Conservation (phyloP, 495 filamentous ascomycete species). For the Aspergillus egyptiacus region DNA sequence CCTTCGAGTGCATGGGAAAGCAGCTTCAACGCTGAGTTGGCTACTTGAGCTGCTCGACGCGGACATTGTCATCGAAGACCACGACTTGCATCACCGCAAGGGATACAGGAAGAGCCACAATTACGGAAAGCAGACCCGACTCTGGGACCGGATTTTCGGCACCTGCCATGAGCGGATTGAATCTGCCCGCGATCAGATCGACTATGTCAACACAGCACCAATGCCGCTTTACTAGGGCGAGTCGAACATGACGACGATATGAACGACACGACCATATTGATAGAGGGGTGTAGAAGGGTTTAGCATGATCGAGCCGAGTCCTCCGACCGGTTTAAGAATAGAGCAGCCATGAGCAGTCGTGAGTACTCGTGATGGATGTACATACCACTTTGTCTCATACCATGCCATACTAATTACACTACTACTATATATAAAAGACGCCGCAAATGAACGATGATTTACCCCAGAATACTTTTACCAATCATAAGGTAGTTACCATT, state of each 20-base stretch:
- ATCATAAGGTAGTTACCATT: no score
- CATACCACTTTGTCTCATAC: no score
- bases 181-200: constrained; percentile 28
- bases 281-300: no score
- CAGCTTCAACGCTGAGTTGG: constrained; percentile 33
- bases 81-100: constrained; percentile 41
- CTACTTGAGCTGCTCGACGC: constrained; percentile 27
- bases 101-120: constrained; percentile 41
- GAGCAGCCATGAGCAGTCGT: no score
- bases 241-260: constrained; percentile 22
- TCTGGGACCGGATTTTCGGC: constrained; percentile 40
- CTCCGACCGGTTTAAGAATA: no score
- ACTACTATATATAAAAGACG: not conserved
- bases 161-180: constrained; percentile 35
- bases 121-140: constrained; percentile 40
- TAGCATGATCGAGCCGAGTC: no score
- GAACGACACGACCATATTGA: not conserved
- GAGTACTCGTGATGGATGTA: not conserved
- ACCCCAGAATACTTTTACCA: no score
- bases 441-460: not conserved
- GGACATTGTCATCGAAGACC: constrained; percentile 41
- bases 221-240: constrained; percentile 26
- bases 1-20: constrained; percentile 31
- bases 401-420: no score
- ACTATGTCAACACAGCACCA: constrained; percentile 29